These are phyloP conservation scores for Colletotrichum australisinense DNA, from an alignment of 2,329 filamentous ascomycete species.

Conservation along the genomic window DNA sequence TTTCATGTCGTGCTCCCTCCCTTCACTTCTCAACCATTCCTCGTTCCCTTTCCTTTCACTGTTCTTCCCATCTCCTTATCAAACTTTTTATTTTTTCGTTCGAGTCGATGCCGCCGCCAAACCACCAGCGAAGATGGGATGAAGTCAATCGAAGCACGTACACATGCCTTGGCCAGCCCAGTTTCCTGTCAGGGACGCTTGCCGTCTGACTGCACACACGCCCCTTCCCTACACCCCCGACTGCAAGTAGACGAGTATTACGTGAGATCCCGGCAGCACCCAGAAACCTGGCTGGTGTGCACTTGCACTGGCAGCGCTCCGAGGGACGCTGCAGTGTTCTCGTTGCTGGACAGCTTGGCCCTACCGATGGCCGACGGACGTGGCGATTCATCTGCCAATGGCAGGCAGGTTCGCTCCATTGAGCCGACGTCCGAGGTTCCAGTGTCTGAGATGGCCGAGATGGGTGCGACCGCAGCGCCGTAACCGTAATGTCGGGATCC, in stretches of 20 bases:
- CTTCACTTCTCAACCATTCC: background rate
- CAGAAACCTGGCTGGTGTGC: slow-evolving; percentile 27
- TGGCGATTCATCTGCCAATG: slow-evolving; percentile 11
- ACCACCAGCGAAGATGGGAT: slow-evolving; percentile 24
- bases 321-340: background rate
- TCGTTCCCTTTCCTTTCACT: background rate
- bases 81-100: slow-evolving; percentile 2
- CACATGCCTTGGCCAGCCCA: slow-evolving; percentile 20
- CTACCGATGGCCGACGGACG: background rate
- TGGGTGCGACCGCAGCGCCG: slow-evolving; percentile 10
- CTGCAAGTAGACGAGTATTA: slow-evolving; percentile 33
- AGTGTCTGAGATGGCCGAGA: slow-evolving; percentile 28
- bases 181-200: slow-evolving; percentile 21
- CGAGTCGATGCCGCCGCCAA: slow-evolving; percentile 5
- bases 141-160: slow-evolving; percentile 35
- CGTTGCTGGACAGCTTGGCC: background rate
- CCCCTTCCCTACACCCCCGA: slow-evolving; percentile 12
- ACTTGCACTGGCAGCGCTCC: slow-evolving; percentile 1
- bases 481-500: slow-evolving; percentile 14
- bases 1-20: background rate
- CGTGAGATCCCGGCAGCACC: slow-evolving; percentile 32
- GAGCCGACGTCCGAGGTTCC: slow-evolving; percentile 32
- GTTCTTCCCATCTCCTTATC: slow-evolving; percentile 13
- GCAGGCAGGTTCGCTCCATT: slow-evolving; percentile 7
- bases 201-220: slow-evolving; percentile 13